These are phyloP conservation scores for Colletotrichum tropicale DNA, from an alignment of 2,329 filamentous ascomycete species.

Conservation along the genomic window DNA sequence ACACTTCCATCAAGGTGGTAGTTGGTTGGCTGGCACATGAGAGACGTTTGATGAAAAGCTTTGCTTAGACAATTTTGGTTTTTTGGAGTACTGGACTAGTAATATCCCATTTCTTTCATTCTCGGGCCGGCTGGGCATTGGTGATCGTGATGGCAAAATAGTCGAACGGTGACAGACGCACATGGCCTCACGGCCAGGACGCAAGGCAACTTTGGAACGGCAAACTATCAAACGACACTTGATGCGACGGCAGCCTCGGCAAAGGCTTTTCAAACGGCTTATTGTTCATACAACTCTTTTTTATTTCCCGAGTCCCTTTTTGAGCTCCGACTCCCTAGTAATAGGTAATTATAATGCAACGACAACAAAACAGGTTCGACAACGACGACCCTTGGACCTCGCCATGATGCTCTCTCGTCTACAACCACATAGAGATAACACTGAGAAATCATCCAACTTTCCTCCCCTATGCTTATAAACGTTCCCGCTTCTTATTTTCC, in stretches of 20 bases:
- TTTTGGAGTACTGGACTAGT: constrained; percentile 7
- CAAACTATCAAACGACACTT: not conserved
- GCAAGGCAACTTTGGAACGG: not conserved
- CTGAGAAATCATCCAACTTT: not conserved
- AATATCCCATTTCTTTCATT: constrained; percentile 8
- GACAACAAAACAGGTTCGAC: not conserved
- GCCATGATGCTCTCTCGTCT: constrained; percentile 2
- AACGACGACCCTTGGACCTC: not conserved
- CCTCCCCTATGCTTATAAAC: not conserved
- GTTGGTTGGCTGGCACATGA: not conserved
- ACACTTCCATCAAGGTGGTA: not conserved
- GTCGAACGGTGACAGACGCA: not conserved
- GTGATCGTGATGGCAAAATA: not conserved
- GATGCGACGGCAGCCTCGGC: not conserved
- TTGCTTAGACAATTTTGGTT: constrained; percentile 2
- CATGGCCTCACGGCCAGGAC: not conserved
- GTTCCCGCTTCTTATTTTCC: not conserved
- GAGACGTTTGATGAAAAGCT: constrained; percentile 6
- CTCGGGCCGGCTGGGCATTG: not conserved
- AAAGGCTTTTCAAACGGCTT: not conserved
- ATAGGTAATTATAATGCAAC: constrained; percentile 20
- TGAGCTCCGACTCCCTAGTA: constrained; percentile 19
- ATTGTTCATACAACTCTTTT: not conserved
- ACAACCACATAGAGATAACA: constrained; percentile 4
- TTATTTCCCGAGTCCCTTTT: not conserved